phyloP scores from a whole-genome alignment of 164 flowering plant genomes.

The Nelumbo lutea region DNA sequence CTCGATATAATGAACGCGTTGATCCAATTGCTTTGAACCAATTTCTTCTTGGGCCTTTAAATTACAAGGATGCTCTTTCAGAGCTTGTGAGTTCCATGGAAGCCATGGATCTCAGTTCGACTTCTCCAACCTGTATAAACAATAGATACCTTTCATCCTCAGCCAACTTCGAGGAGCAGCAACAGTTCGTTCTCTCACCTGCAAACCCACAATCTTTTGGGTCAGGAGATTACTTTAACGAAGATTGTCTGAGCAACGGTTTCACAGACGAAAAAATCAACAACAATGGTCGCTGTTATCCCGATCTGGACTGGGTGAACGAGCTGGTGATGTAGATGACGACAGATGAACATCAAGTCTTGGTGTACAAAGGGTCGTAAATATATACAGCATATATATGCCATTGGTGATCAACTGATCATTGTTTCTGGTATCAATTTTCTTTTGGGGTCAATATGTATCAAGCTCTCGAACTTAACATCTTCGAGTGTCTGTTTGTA shows the following conservation, averaged over 20 bases:
- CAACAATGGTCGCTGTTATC: slow-evolving; percentile 5
- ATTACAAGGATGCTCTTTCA: slow-evolving; percentile 9
- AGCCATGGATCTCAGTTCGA: slow-evolving; percentile 9
- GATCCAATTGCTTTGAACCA: background rate
- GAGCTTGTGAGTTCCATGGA: slow-evolving; percentile 15
- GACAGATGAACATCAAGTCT: background rate
- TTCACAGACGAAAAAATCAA: background rate
- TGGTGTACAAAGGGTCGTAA: background rate
- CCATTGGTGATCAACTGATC: background rate
- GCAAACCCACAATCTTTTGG: background rate
- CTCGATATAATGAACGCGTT: slow-evolving; percentile 1
- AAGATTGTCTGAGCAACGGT: background rate
- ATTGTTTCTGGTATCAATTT: background rate
- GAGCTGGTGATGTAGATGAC: slow-evolving; percentile 18
- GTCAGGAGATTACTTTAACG: background rate
- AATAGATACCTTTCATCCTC: background rate
- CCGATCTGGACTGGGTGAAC: slow-evolving; percentile 22
- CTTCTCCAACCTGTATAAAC: background rate
- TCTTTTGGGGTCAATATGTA: background rate
- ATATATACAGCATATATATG: background rate
- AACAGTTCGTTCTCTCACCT: slow-evolving; percentile 8
- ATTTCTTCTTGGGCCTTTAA: background rate
- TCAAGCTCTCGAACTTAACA: background rate
- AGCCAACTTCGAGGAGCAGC: background rate
- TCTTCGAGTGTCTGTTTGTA: background rate